A percentile compares a stretch with the other conserved stretches of the same genome.
phyloP scores from a whole-genome alignment of 768 basidiomycete genomes.

The Leccinum disarticulatum region DNA sequence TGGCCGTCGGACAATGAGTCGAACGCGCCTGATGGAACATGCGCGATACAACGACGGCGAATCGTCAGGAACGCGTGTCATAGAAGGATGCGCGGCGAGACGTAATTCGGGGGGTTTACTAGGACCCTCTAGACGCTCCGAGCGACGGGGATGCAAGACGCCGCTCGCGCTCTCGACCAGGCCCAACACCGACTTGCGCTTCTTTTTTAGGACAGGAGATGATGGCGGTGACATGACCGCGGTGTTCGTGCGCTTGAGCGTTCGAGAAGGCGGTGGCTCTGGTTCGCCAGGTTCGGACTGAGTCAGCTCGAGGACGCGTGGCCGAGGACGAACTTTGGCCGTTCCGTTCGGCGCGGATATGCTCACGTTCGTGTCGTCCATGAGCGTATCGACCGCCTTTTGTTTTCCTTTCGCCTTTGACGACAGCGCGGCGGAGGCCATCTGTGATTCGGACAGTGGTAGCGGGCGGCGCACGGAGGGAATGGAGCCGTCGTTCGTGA shows the following conservation, averaged over 20 bases:
- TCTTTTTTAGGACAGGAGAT: conserved; percentile 26
- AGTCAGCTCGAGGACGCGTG: conserved; percentile 1
- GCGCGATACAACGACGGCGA: conserved; percentile 11
- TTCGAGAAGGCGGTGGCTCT: conserved; percentile 9
- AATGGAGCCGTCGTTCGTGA: conserved; percentile 12
- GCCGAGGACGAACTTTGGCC: conserved; percentile 8
- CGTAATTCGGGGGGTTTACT: conserved; percentile 12
- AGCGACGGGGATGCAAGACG: conserved; percentile 16
- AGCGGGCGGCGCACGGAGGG: conserved; percentile 8
- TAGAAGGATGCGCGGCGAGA: not conserved
- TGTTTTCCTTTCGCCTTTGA: conserved; percentile 35
- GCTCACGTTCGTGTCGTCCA: conserved; percentile 8
- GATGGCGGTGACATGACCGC: conserved; percentile 18
- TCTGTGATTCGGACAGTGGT: conserved; percentile 2
- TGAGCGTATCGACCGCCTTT: conserved; percentile 22
- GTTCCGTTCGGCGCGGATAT: conserved; percentile 17
- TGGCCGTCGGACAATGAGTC: conserved; percentile 64
- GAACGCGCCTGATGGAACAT: conserved; percentile 56
- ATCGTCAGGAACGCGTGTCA: not conserved
- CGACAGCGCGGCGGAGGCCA: conserved; percentile 13
- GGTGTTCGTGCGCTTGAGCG: conserved; percentile 31
- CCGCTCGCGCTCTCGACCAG: conserved; percentile 6
- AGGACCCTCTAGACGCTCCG: conserved; percentile 19
- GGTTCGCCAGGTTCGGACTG: conserved; percentile 8
- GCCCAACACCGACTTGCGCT: conserved; percentile 20